Percentiles rank a stretch among this genome's conserved stretches.
phyloP scores from a whole-genome alignment of 2,329 filamentous ascomycete genomes.

The Elsinoe fawcettii region DNA sequence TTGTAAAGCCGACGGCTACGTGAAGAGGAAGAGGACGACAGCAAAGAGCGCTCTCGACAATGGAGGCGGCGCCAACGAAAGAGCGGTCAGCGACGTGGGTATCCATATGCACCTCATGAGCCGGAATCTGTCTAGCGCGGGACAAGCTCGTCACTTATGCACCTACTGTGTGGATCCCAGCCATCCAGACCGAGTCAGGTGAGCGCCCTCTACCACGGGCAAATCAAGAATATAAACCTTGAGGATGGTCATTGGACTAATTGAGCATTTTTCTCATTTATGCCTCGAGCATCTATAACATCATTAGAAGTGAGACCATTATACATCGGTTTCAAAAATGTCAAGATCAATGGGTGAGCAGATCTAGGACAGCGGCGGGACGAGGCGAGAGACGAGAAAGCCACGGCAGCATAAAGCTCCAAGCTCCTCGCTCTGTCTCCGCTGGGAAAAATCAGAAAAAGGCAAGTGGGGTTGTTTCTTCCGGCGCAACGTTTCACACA shows the following conservation, averaged over 20 bases:
- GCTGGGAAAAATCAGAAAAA: conserved; percentile 4
- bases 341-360: background rate
- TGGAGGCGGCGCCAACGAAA: conserved; percentile 1
- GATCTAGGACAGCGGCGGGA: conserved; percentile 13
- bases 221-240: conserved; percentile 1
- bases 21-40: conserved; percentile 7
- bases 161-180: conserved; percentile 12
- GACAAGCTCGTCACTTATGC: conserved; percentile 15
- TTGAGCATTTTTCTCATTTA: background rate
- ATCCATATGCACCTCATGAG: conserved; percentile 8
- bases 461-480: conserved; percentile 7
- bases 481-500: conserved; percentile 4
- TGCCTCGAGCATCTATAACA: background rate
- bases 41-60: background rate
- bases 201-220: background rate
- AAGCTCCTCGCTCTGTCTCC: background rate
- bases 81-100: conserved; percentile 13
- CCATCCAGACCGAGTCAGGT: conserved; percentile 12
- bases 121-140: conserved; percentile 7
- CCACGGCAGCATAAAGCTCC: background rate
- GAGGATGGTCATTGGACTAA: background rate
- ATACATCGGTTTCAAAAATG: background rate
- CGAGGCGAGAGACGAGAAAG: conserved; percentile 3
- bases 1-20: conserved; percentile 10
- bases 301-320: background rate